Conservation (phyloP, 2,329 filamentous ascomycete genomes). For the Coniochaeta sp. region DNA sequence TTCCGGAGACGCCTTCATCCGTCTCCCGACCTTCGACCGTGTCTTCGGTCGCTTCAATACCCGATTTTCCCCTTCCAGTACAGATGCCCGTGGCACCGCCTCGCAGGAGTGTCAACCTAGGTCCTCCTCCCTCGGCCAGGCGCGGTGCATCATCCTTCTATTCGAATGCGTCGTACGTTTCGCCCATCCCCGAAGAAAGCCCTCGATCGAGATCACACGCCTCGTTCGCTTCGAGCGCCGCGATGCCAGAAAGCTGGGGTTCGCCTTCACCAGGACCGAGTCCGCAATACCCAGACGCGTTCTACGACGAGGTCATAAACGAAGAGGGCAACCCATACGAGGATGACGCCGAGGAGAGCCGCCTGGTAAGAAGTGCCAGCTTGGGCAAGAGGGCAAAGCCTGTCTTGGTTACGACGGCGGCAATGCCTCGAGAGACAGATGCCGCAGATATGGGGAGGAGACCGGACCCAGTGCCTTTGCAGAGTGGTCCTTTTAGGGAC, state of each 20-base stretch:
- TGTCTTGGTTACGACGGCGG: slow-evolving; percentile 41
- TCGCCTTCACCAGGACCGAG: slow-evolving; percentile 38
- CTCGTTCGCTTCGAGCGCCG: slow-evolving; percentile 66
- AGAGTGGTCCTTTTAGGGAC: slow-evolving; percentile 29
- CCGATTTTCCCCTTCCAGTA: slow-evolving; percentile 47
- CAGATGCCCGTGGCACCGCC: slow-evolving; percentile 21
- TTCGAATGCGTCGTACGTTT: slow-evolving; percentile 60
- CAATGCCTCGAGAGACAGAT: slow-evolving; percentile 15
- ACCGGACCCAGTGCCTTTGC: slow-evolving; percentile 29
- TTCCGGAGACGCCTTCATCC: slow-evolving; percentile 40
- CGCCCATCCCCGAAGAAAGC: slow-evolving; percentile 69
- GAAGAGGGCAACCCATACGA: slow-evolving; percentile 39
- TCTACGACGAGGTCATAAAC: slow-evolving; percentile 41
- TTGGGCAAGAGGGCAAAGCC: slow-evolving; percentile 54
- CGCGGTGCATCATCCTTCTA: slow-evolving; percentile 59
- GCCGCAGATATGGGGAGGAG: slow-evolving; percentile 19
- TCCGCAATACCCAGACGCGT: slow-evolving; percentile 38
- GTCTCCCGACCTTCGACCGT: slow-evolving; percentile 46
- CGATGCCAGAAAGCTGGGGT: slow-evolving; percentile 63
- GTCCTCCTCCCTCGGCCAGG: slow-evolving; percentile 54
- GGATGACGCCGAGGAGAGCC: slow-evolving; percentile 45
- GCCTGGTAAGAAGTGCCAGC: slow-evolving; percentile 54
- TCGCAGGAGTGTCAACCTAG: slow-evolving; percentile 45
- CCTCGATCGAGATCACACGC: slow-evolving; percentile 48
- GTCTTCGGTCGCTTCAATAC: slow-evolving; percentile 49